Conservation (phyloP, 345 rosid species). For the Eucalyptus pumila region DNA sequence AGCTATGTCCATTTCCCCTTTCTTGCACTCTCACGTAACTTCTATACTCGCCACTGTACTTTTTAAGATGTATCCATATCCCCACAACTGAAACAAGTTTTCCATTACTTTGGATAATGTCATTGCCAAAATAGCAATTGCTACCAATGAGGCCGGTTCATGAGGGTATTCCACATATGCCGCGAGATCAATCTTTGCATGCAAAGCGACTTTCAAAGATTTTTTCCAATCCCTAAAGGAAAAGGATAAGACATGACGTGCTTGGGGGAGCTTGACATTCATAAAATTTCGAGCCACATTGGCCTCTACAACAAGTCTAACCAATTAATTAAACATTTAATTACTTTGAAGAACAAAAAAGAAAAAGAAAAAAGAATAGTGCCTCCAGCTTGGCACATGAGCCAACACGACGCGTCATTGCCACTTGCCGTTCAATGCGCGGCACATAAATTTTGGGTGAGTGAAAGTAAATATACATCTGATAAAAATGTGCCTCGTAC, state of each 20-base stretch:
- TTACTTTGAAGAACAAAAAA: background rate
- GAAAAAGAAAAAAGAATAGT: background rate
- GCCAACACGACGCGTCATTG: rapidly evolving
- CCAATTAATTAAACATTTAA: background rate
- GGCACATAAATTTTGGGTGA: background rate
- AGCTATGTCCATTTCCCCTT: background rate
- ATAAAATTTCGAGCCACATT: rapidly evolving
- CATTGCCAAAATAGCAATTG: background rate
- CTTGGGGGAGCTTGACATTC: rapidly evolving
- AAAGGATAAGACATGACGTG: rapidly evolving
- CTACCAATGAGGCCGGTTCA: rapidly evolving
- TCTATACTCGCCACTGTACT: background rate
- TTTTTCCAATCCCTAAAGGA: background rate
- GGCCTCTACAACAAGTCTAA: no score
- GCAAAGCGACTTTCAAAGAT: background rate
- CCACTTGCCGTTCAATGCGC: background rate
- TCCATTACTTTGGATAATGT: rapidly evolving
- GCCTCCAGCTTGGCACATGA: background rate
- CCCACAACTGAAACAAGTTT: rapidly evolving
- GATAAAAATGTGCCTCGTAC: background rate
- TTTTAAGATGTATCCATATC: background rate
- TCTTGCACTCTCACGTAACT: background rate
- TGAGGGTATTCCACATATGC: rapidly evolving
- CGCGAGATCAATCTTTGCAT: background rate
- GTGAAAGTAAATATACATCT: background rate